A percentile compares a stretch with the other conserved stretches of the same genome.
phyloP scores from a whole-genome alignment of 2,329 filamentous ascomycete genomes.

The Talaromyces rugulosus region DNA sequence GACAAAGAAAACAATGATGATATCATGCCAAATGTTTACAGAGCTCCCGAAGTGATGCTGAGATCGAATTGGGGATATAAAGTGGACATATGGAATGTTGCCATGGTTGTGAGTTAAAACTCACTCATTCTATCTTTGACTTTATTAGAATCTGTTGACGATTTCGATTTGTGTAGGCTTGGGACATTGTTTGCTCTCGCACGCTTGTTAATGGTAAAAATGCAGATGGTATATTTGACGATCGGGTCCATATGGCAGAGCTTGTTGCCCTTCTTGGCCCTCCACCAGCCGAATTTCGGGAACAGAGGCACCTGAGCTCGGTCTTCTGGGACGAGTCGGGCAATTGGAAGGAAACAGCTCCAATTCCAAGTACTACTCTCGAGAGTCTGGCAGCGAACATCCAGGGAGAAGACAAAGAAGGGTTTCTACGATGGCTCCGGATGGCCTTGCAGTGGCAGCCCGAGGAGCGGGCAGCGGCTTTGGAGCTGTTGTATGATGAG shows the following conservation, averaged over 20 bases:
- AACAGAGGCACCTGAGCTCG: not conserved
- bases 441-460: not conserved
- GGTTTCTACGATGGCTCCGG: not conserved
- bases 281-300: not conserved
- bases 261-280: not conserved
- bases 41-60: constrained; percentile 24
- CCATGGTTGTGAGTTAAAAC: constrained; percentile 2
- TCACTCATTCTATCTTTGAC: not conserved
- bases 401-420: constrained; percentile 9
- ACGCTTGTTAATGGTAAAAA: constrained; percentile 3
- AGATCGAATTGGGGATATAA: constrained; percentile 23
- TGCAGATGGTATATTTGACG: not conserved
- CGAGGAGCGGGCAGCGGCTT: not conserved
- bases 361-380: not conserved
- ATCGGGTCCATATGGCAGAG: constrained; percentile 1
- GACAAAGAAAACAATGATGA: constrained; percentile 23
- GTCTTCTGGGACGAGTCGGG: not conserved
- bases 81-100: constrained; percentile 27
- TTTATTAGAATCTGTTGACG: not conserved
- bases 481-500: not conserved
- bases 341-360: not conserved
- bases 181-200: not conserved
- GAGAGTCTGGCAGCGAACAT: not conserved
- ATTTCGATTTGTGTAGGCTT: not conserved
- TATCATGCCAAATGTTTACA: constrained; percentile 22